These are phyloP conservation scores for Umbelopsis sp. DNA, from an alignment of 192 early-diverging fungal genomes.

Conservation along the genomic window DNA sequence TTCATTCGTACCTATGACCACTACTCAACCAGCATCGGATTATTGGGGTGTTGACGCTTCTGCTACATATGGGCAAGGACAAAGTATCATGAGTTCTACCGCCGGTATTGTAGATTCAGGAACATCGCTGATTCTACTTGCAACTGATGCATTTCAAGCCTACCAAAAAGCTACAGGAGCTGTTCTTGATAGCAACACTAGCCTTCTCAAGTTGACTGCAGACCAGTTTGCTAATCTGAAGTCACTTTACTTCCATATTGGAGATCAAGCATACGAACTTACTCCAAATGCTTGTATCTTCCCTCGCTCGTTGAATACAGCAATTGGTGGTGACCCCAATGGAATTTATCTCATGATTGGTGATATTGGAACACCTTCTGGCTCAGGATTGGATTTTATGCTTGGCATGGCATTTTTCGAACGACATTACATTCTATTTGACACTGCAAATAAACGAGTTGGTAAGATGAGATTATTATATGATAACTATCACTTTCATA, in stretches of 20 bases:
- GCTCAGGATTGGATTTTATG: conserved; percentile 32
- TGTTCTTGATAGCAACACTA: conserved; percentile 16
- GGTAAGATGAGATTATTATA: conserved; percentile 16
- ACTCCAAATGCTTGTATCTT: conserved; percentile 26
- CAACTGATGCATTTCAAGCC: background rate
- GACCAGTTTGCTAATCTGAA: background rate
- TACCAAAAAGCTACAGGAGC: conserved; percentile 18
- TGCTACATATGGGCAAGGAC: background rate
- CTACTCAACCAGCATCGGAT: background rate
- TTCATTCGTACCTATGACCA: conserved; percentile 40
- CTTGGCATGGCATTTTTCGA: conserved; percentile 57
- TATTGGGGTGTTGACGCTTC: conserved; percentile 38
- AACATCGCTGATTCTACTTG: conserved; percentile 30
- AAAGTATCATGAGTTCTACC: background rate
- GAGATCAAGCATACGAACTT: conserved; percentile 19
- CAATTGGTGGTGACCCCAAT: conserved; percentile 11
- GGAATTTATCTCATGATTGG: conserved; percentile 21
- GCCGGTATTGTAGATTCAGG: conserved; percentile 42
- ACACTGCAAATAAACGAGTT: conserved; percentile 44
- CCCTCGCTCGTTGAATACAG: conserved; percentile 7
- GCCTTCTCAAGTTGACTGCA: conserved; percentile 23
- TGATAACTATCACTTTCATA: too few species aligned
- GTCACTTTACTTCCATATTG: conserved; percentile 27
- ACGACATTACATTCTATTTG: conserved; percentile 53
- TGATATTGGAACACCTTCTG: background rate